Base-by-base conservation (phyloP, 1,284 basidiomycete species). In the Boletus smithii region DNA sequence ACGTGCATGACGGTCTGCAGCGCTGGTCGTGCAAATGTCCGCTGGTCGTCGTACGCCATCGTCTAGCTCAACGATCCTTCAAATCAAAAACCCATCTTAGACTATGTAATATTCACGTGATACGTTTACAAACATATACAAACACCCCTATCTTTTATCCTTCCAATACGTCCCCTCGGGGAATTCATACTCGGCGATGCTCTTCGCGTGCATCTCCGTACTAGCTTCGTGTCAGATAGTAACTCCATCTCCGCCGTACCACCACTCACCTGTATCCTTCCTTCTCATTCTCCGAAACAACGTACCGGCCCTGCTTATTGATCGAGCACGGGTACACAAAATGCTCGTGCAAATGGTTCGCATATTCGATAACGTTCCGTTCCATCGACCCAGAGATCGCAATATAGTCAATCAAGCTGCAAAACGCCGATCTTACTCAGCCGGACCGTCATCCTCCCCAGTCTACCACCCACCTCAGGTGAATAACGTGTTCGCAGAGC, bases 401-500 rank as follows among this genome's bases (percentile, higher is more conserved):
- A 59, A 95, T 89, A 69, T 94, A 95, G 73, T 97, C 93, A 67
- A 95, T 94, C 57, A 89, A 74, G 61, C 76, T 88, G 41, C 64
- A 43, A 30, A 33, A 52, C 52, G 42, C 48, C 50, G 45, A 44
- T 50, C 24, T 2, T 17, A 31, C 18, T 36, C 35, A 39, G 34
- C 17, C 16, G 5, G 16, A 16, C 23, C 4, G 20, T 31, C 22
- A 20, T 47, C 50, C 64, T 13, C 27, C 23, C 35, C 13, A 60
- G 23, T 47, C 1, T 9, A 32, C 6, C n/a, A 56, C 47, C n/a
- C 54, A 83, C 83, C 82, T 85, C 44, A 88, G 67, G 64, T 92
- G 88, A 58, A 92, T 90, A 30, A 92, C 90, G 67, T 94, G 91
- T 75, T 97, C 93, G 66, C 93, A 95, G 14, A 97, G 75, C 8